Evolutionary conservation across 2,329 filamentous ascomycete genomes (phyloP).

Genomic region (Tolypocladium cylindrosporum): DNA sequence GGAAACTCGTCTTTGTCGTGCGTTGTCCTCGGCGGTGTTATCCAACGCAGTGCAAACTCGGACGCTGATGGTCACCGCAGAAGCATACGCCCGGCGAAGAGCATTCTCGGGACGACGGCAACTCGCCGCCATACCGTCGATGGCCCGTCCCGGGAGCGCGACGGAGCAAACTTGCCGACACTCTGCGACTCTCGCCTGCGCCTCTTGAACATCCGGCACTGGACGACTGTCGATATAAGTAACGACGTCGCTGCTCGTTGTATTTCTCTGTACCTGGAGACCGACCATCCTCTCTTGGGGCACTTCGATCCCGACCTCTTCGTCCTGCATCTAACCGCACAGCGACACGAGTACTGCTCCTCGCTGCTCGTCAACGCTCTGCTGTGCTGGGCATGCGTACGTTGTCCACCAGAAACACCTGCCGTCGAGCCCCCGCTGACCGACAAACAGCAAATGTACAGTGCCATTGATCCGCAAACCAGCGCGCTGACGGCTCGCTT

Average conservation of each 20-base stretch:
- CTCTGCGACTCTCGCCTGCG: conserved; percentile 17
- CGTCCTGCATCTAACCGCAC: conserved; percentile 18
- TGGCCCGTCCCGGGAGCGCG: neutral
- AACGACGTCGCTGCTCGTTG: conserved; percentile 17
- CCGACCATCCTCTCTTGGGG: conserved; percentile 26
- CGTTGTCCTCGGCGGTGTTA: neutral
- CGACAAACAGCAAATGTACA: conserved; percentile 22
- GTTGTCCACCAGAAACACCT: conserved; percentile 3
- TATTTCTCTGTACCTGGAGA: conserved; percentile 24
- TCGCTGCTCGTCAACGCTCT: conserved; percentile 23
- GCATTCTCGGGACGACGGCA: no score
- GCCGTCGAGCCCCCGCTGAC: neutral
- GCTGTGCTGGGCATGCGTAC: conserved; percentile 23
- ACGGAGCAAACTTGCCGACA: neutral
- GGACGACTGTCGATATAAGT: conserved; percentile 20
- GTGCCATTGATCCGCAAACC: conserved; percentile 15
- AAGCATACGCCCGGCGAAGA: no score
- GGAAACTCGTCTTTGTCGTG: neutral
- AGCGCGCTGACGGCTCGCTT: conserved; percentile 11
- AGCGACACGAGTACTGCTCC: conserved; percentile 17
- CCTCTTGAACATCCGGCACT: conserved; percentile 15
- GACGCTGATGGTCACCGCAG: no score
- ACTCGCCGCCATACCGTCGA: no score
- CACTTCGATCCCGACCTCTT: conserved; percentile 24
- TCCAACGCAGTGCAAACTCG: no score